Evolutionary conservation across 2,329 filamentous ascomycete genomes (phyloP).

Genomic region (Botrytis medusae): DNA sequence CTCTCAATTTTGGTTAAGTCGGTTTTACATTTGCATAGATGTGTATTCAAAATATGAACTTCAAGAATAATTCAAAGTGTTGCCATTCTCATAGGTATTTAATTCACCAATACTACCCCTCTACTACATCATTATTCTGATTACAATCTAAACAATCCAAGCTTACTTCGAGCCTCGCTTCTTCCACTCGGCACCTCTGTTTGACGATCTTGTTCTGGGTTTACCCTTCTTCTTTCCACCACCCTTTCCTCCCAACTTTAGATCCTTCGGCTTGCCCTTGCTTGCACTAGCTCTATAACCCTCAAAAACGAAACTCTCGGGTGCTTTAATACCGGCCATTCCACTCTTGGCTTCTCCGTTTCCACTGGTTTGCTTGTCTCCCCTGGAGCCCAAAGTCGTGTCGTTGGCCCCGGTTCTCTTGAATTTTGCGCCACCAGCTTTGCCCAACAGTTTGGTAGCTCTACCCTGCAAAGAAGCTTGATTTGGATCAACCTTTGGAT

Average conservation of each 20-base stretch:
- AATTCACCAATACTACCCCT: background rate
- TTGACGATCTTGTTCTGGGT: constrained; percentile 41
- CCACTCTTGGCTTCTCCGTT: constrained; percentile 15
- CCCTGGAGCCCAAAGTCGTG: constrained; percentile 31
- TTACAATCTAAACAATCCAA: constrained; percentile 13
- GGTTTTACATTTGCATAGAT: background rate
- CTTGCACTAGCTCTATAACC: constrained; percentile 70
- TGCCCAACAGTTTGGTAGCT: constrained; percentile 71
- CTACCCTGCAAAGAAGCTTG: constrained; percentile 72
- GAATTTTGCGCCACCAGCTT: constrained; percentile 55
- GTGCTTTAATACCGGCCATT: constrained; percentile 47
- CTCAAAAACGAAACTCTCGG: constrained; percentile 77
- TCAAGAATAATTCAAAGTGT: background rate
- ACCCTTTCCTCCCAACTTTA: constrained; percentile 59
- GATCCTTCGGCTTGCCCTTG: constrained; percentile 62
- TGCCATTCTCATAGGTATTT: background rate
- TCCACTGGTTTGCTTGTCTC: constrained; percentile 21
- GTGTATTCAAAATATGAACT: background rate
- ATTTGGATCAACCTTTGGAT: constrained; percentile 67
- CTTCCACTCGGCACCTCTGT: constrained; percentile 41
- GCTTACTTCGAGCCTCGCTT: constrained; percentile 42
- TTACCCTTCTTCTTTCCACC: constrained; percentile 51
- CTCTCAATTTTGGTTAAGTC: background rate
- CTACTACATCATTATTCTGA: constrained; percentile 3
- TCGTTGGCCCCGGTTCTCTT: constrained; percentile 38